phyloP scores from a whole-genome alignment of 139 green algal species.

The Yamagishiella unicocca region DNA sequence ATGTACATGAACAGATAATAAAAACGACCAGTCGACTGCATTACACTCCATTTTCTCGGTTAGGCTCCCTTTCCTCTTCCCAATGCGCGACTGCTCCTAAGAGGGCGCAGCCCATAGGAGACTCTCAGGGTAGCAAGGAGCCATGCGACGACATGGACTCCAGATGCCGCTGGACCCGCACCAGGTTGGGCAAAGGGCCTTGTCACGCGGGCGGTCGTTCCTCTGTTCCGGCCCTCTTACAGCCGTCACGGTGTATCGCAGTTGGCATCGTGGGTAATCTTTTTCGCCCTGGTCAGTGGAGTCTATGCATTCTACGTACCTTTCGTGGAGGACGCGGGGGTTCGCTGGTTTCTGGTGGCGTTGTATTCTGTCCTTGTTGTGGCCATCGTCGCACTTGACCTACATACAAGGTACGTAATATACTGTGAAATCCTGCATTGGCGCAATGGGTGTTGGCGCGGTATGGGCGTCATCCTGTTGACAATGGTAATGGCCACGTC shows the following conservation, averaged over 20 bases:
- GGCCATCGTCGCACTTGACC: neutral
- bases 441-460: neutral
- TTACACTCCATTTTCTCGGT: too few species aligned
- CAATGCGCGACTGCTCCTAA: too few species aligned
- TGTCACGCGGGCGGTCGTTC: neutral
- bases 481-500: too few species aligned
- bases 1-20: too few species aligned
- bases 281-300: conserved; percentile 25
- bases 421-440: neutral
- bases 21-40: too few species aligned
- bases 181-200: conserved; percentile 45
- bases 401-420: conserved; percentile 21
- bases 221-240: neutral
- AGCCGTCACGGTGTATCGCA: conserved; percentile 1
- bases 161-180: conserved; percentile 54
- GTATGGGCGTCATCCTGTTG: neutral
- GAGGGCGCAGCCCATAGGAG: too few species aligned
- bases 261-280: conserved; percentile 40
- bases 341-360: conserved; percentile 20
- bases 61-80: too few species aligned
- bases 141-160: conserved; percentile 56
- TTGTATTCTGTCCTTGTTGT: conserved; percentile 37
- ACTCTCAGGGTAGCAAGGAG: too few species aligned
- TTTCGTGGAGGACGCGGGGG: conserved; percentile 31
- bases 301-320: conserved; percentile 53